Conservation (phyloP, 2,329 filamentous ascomycete genomes). For the Neophaeococcomyces mojaviensis region DNA sequence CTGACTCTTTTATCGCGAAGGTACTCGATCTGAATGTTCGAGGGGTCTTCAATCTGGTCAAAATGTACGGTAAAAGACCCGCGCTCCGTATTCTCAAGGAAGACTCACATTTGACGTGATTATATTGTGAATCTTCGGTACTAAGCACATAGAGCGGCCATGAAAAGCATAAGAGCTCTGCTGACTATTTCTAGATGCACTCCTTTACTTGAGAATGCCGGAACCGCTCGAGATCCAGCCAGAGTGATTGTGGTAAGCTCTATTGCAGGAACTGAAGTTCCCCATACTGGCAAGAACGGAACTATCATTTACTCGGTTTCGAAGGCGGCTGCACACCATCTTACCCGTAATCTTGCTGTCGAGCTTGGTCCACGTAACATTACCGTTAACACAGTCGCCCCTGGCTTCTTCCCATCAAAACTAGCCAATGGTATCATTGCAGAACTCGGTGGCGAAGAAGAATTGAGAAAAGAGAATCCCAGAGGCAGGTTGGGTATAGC, state of each 20-base stretch:
- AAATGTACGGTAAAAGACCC: constrained; percentile 28
- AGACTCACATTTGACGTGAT: too few species aligned
- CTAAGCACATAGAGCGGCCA: too few species aligned
- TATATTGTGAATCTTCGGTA: too few species aligned
- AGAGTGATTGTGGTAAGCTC: constrained; percentile 33
- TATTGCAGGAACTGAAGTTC: constrained; percentile 30
- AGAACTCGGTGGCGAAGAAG: constrained; percentile 38
- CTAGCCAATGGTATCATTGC: constrained; percentile 48
- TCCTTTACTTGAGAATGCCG: constrained; percentile 30
- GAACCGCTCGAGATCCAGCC: constrained; percentile 28
- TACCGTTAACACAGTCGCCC: constrained; percentile 59
- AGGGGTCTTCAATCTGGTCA: constrained; percentile 33
- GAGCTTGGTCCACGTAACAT: constrained; percentile 60
- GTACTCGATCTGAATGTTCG: constrained; percentile 34
- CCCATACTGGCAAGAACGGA: constrained; percentile 31
- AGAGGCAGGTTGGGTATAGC: constrained; percentile 59
- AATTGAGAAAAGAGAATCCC: constrained; percentile 54
- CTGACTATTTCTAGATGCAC: constrained; percentile 24
- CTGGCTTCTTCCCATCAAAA: constrained; percentile 55
- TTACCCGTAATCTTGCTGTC: constrained; percentile 64
- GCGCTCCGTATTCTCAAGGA: too few species aligned
- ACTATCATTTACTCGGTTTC: constrained; percentile 56
- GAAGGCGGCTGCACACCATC: constrained; percentile 69
- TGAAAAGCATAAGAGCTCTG: neutral
- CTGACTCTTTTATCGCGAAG: constrained; percentile 30